These are phyloP conservation scores for Eucalyptus viminalis DNA, from an alignment of 345 rosid genomes.

Conservation along the genomic window DNA sequence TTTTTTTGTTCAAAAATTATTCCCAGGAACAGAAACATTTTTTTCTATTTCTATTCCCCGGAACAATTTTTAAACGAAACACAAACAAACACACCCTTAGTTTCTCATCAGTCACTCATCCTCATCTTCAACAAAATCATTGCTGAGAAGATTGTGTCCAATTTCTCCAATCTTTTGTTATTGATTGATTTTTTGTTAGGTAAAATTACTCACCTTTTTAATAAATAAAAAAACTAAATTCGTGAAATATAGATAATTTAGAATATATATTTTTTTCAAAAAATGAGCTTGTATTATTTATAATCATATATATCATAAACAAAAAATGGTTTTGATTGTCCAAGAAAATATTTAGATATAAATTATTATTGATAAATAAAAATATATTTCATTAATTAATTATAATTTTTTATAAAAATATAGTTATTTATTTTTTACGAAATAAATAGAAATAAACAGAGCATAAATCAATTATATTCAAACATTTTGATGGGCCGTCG, in stretches of 20 bases:
- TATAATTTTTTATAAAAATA: too few relatives aligned
- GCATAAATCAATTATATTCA: not conserved
- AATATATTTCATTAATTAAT: too few relatives aligned
- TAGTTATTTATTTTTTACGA: not conserved
- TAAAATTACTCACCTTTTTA: too few relatives aligned
- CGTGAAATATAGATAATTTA: not conserved
- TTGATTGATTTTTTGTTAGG: too few relatives aligned
- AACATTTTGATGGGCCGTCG: not conserved
- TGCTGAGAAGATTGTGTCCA: not conserved
- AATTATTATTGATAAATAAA: too few relatives aligned
- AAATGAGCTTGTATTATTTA: not conserved
- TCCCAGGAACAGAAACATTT: too few relatives aligned
- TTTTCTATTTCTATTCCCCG: too few relatives aligned
- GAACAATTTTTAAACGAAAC: too few relatives aligned
- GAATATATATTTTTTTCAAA: accelerated
- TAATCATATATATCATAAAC: not conserved
- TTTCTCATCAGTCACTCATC: accelerated
- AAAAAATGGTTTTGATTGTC: too few relatives aligned
- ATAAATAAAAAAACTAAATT: not conserved
- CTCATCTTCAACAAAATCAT: not conserved
- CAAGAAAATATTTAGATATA: too few relatives aligned
- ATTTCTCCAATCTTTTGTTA: not conserved
- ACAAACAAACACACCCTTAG: not conserved
- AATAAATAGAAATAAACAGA: not conserved
- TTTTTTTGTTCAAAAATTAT: too few relatives aligned